Conservation (phyloP, 2,329 filamentous ascomycete species). For the Pseudogymnoascus sp. region DNA sequence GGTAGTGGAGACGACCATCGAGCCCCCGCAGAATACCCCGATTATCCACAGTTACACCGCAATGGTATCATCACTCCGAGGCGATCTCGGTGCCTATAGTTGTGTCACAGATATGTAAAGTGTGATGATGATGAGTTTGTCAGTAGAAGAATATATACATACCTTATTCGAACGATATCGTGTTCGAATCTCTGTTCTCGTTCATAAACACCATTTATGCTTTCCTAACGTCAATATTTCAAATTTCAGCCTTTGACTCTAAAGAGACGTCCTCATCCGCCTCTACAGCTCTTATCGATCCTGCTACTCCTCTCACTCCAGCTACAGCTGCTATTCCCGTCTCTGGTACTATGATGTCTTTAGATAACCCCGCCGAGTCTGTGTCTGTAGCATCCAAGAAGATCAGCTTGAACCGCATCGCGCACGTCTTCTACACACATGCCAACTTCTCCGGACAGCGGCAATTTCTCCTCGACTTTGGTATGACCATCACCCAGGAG, state of each 20-base stretch:
- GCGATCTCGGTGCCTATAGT: background rate
- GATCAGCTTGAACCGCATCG: conserved; percentile 21
- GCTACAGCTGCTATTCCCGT: background rate
- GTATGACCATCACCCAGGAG: conserved; percentile 14
- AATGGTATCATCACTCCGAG: background rate
- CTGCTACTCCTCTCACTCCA: background rate
- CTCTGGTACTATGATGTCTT: background rate
- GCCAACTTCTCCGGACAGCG: conserved; percentile 17
- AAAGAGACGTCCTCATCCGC: background rate
- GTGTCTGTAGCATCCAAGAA: conserved; percentile 23
- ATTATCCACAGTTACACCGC: background rate
- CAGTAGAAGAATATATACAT: background rate
- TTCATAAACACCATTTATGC: background rate
- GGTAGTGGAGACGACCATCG: background rate
- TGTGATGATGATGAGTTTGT: background rate
- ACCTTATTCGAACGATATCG: background rate
- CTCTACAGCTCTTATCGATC: background rate
- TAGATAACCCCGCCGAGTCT: background rate
- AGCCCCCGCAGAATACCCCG: background rate
- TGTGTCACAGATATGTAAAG: background rate
- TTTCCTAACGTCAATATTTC: background rate
- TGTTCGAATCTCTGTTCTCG: background rate
- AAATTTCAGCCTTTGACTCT: background rate
- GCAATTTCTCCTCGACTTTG: conserved; percentile 22
- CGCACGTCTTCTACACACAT: conserved; percentile 23